These are phyloP conservation scores for Phytophthora pinifolia DNA, from an alignment of 352 stramenopile genomes.

Conservation along the genomic window DNA sequence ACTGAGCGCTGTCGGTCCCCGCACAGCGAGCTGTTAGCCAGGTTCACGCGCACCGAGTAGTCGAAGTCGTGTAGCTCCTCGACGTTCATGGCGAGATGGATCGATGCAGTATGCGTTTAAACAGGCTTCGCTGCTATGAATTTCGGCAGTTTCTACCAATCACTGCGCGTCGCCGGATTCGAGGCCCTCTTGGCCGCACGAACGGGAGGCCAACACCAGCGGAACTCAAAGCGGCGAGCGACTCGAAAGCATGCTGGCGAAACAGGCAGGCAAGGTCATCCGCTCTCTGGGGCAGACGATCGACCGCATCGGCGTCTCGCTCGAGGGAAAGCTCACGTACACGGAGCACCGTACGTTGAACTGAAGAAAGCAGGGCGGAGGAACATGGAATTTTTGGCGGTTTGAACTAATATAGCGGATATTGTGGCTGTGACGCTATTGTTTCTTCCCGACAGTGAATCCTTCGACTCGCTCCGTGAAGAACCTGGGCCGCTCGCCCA, in stretches of 20 bases:
- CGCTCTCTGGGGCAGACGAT: constrained; percentile 84
- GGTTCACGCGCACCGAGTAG: constrained; percentile 68
- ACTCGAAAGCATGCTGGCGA: constrained; percentile 58
- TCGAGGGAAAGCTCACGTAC: constrained; percentile 82
- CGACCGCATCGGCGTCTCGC: constrained; percentile 81
- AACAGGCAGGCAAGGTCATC: constrained; percentile 81
- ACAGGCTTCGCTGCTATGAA: background rate
- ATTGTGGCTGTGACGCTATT: background rate
- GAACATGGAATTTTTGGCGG: no score
- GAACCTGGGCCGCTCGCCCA: constrained; percentile 65
- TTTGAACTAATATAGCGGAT: background rate
- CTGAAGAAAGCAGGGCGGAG: no score
- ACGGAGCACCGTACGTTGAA: constrained; percentile 83
- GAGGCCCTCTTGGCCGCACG: constrained; percentile 18
- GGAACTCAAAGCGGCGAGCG: constrained; percentile 30
- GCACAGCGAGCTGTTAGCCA: constrained; percentile 64
- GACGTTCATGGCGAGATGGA: background rate
- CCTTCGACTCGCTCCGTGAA: constrained; percentile 77
- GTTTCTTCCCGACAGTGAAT: constrained; percentile 53
- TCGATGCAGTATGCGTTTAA: constrained; percentile 12
- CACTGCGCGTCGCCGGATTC: constrained; percentile 10
- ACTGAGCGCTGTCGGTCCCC: constrained; percentile 42
- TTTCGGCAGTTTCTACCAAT: constrained; percentile 2
- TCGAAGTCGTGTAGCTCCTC: constrained; percentile 61
- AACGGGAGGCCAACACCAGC: constrained; percentile 43